These are phyloP conservation scores for Oryza glaberrima DNA, from an alignment of 176 grass and related monocot genomes.

Conservation along the genomic window DNA sequence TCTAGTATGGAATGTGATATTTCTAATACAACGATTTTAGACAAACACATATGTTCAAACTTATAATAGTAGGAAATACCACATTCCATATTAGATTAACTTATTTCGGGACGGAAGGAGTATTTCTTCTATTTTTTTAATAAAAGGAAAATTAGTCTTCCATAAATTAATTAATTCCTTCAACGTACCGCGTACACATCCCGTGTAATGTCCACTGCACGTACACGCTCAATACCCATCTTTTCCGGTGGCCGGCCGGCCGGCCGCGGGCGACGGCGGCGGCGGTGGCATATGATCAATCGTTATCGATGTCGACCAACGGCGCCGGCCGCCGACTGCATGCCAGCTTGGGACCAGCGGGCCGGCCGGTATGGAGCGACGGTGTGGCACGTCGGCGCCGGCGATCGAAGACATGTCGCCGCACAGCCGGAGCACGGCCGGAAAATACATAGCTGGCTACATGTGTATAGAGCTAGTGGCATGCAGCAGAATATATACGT, in stretches of 20 bases:
- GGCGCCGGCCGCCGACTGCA: too few species aligned
- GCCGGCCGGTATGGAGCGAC: conserved; percentile 34
- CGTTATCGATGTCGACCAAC: background rate
- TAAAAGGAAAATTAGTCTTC: too few species aligned
- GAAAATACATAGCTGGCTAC: background rate
- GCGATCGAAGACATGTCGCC: background rate
- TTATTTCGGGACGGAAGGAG: too few species aligned
- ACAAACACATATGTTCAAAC: too few species aligned
- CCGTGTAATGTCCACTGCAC: background rate
- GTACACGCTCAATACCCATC: conserved; percentile 1
- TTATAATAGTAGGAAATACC: too few species aligned
- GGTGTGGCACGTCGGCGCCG: conserved; percentile 17
- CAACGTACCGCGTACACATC: background rate
- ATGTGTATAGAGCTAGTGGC: background rate
- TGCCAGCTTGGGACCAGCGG: background rate
- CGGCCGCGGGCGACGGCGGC: background rate
- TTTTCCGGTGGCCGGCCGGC: conserved; percentile 50
- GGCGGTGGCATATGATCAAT: background rate
- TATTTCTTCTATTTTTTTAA: too few species aligned
- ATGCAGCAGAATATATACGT: background rate
- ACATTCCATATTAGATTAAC: too few species aligned
- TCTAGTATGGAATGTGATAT: too few species aligned
- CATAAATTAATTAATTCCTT: background rate
- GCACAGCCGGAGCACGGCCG: background rate
- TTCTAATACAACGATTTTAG: too few species aligned